Base-by-base conservation (phyloP, 2,329 filamentous ascomycete species). In the Fusarium armeniacum region DNA sequence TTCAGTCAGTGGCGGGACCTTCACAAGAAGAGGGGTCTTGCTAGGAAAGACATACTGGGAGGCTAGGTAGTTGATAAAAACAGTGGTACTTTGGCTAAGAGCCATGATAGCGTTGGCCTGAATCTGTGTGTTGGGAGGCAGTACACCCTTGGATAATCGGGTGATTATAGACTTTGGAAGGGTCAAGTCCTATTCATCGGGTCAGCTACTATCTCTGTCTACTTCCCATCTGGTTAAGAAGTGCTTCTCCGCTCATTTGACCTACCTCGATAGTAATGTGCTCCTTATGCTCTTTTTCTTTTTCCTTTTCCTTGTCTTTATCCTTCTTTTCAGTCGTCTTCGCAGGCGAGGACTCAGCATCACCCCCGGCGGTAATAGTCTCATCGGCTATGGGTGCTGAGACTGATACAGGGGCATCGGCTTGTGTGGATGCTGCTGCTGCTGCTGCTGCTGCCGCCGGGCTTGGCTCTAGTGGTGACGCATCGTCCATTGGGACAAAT, bases 121-220 rank as follows among this genome's bases (percentile, higher is more conserved):
- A 50, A 95, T 92, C 79, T 93, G 91, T 7, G 92, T 94, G 77
- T 94, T 94, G 8, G 91, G 85, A 1, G 93, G 92, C 7, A 96
- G 83, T 8, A 93, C 91, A 41, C 91, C 91, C 81, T 95, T 95
- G 41, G 92, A 91, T 35, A 96, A 85, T 56, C 92, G 86, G 55
- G 91, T 91, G 70, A 95, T 90, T 80, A 95, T 93, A 9, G 91
- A 93, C 76, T 93, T 93, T 33, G 93, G 93, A 16, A 96, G 84
- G 65, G 85, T 90, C 59, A 94, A 86, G 76, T 95, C 92, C 90
- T 92, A 44, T 53, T 20, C 18, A 46, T 51, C 22, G 61, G 30
- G 58, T 33, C 24, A 44, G 65, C 20, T 22, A 28, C 26, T 58
- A 15, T 38, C 16, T 36, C 20, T 32, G 18, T 13, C 13, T 10